A percentile compares a stretch with the other conserved stretches of the same genome.
Conservation (phyloP, 257 asterid genomes). For the Oldenlandia corymbosa region DNA sequence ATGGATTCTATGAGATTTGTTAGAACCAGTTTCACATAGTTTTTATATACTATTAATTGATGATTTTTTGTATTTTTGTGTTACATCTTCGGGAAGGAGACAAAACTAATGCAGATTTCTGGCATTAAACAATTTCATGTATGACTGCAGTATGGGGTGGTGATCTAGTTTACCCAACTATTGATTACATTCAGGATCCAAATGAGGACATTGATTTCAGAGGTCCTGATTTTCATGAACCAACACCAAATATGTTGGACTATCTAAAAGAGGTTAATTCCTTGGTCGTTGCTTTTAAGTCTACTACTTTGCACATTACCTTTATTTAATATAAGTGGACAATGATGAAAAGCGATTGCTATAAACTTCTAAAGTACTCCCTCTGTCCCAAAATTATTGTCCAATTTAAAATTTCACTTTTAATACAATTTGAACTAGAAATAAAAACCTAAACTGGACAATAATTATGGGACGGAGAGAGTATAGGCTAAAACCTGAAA, state of each 20-base stretch:
- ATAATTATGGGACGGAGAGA: no score
- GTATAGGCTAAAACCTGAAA: not conserved
- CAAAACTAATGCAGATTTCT: no score
- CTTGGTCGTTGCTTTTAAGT: not conserved
- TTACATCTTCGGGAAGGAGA: no score
- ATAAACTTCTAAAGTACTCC: not conserved
- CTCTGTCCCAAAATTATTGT: no score
- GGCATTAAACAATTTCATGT: no score
- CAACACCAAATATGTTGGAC: conserved; percentile 86
- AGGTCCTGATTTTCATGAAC: conserved; percentile 97
- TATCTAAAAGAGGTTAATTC: conserved; percentile 83
- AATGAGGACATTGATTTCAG: conserved; percentile 84
- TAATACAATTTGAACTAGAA: no score
- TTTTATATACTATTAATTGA: no score
- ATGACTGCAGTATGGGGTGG: conserved; percentile 92
- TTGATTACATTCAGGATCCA: conserved; percentile 95
- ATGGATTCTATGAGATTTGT: no score
- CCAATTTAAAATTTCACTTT: no score
- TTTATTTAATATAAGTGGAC: not conserved
- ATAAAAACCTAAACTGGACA: no score
- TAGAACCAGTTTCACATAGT: no score
- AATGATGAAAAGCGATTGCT: not conserved
- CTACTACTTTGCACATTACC: not conserved
- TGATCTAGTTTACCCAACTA: conserved; percentile 95
- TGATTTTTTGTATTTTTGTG: no score